These are phyloP conservation scores for Ramalina peruviana DNA, from an alignment of 495 filamentous ascomycete species.

Conservation along the genomic window DNA sequence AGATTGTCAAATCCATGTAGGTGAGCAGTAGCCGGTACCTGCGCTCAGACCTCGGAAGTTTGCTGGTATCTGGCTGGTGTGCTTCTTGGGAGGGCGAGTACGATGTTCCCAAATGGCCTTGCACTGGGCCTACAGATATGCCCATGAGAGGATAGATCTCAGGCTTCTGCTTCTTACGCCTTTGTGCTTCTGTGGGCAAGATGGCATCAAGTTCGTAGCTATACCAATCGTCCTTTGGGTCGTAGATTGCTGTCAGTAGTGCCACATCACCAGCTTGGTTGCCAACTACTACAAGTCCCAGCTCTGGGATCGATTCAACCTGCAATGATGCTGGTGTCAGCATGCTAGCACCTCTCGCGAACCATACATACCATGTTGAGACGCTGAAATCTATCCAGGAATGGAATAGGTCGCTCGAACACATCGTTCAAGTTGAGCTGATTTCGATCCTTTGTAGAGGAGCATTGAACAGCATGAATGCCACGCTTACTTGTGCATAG, in stretches of 20 bases:
- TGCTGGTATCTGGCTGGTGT: not conserved
- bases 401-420: no score
- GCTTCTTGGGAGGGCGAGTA: not conserved
- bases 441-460: no score
- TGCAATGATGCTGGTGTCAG: no score
- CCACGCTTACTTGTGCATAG: no score
- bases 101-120: constrained; percentile 32
- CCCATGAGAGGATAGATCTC: constrained; percentile 33
- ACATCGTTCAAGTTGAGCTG: no score
- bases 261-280: constrained; percentile 62
- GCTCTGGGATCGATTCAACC: constrained; percentile 52
- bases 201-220: constrained; percentile 44
- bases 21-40: constrained; percentile 61
- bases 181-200: constrained; percentile 37
- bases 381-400: no score
- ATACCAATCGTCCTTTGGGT: constrained; percentile 19
- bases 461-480: no score
- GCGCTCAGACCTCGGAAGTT: constrained; percentile 10
- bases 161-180: constrained; percentile 28
- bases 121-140: constrained; percentile 45
- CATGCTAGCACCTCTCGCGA: not conserved
- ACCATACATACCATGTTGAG: no score
- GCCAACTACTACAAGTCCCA: constrained; percentile 61
- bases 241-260: constrained; percentile 53
- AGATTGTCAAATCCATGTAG: constrained; percentile 60